Conservation (phyloP, 768 basidiomycete species). For the Lyophyllum decastes region DNA sequence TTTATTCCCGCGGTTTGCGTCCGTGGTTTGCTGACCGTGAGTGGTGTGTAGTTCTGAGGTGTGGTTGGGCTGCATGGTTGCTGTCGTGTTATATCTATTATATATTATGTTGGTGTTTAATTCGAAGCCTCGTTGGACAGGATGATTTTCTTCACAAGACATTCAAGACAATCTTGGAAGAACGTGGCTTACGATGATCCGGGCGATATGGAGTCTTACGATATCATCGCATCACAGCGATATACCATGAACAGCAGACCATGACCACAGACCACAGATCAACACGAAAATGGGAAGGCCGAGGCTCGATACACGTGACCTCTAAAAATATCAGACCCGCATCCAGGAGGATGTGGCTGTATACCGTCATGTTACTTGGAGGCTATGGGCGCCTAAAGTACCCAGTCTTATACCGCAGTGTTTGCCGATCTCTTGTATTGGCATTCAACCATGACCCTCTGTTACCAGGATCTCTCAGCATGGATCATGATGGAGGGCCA, state of each 20-base stretch:
- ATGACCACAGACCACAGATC: too few relatives aligned
- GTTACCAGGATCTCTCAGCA: neutral
- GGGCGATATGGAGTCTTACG: too few relatives aligned
- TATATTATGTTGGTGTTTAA: neutral
- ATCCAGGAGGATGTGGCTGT: neutral
- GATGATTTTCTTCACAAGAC: neutral
- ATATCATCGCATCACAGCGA: too few relatives aligned
- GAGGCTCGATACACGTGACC: too few relatives aligned
- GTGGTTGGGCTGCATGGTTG: neutral
- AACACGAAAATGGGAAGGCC: too few relatives aligned
- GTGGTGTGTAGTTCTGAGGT: slow-evolving; percentile 6
- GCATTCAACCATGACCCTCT: neutral
- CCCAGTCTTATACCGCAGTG: neutral
- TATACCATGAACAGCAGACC: too few relatives aligned
- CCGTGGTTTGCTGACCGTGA: neutral
- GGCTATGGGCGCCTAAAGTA: neutral
- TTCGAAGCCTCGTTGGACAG: neutral
- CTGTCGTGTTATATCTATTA: slow-evolving; percentile 6
- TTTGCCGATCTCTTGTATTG: neutral
- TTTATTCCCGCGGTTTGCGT: slow-evolving; percentile 10
- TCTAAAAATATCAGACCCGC: neutral
- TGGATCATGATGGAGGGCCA: slow-evolving; percentile 12
- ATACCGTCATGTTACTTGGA: neutral
- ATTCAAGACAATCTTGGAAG: too few relatives aligned
- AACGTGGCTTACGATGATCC: too few relatives aligned